These are phyloP conservation scores for Globisporangium irregulare DNA, from an alignment of 352 stramenopile genomes.

Conservation along the genomic window DNA sequence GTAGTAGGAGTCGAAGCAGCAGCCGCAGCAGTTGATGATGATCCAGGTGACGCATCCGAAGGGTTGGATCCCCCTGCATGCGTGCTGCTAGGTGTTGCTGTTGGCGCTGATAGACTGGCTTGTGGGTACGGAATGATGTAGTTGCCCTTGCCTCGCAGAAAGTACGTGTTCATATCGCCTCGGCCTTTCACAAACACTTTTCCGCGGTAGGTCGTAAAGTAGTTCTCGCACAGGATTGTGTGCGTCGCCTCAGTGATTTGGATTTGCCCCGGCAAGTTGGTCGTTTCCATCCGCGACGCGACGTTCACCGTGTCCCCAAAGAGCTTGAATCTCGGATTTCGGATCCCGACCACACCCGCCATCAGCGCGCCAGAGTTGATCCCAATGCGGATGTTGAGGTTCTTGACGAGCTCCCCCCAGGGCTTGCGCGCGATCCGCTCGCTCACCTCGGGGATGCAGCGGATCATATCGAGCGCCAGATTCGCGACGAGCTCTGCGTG, in stretches of 20 bases:
- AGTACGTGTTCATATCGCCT: constrained; percentile 85
- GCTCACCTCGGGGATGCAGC: constrained; percentile 75
- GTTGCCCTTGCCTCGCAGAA: constrained; percentile 55
- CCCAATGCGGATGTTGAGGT: constrained; percentile 83
- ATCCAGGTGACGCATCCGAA: neutral
- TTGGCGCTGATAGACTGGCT: constrained; percentile 1
- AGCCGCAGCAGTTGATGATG: neutral
- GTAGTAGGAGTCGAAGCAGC: neutral
- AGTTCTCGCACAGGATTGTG: constrained; percentile 63
- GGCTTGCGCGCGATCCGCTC: constrained; percentile 66
- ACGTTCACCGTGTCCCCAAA: constrained; percentile 89
- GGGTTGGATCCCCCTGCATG: neutral
- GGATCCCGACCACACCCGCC: constrained; percentile 82
- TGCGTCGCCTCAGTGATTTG: constrained; percentile 76
- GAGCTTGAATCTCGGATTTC: constrained; percentile 85
- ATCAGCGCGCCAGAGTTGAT: constrained; percentile 86
- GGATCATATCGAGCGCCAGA: constrained; percentile 77
- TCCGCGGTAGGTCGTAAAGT: constrained; percentile 61
- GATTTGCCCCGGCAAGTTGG: constrained; percentile 75
- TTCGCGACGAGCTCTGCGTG: constrained; percentile 83
- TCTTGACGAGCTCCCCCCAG: constrained; percentile 62
- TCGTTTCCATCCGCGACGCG: constrained; percentile 83
- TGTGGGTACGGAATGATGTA: constrained; percentile 56
- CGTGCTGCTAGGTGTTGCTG: too few relatives aligned
- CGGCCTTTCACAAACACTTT: constrained; percentile 82